Evolutionary conservation across 768 basidiomycete genomes (phyloP), one percentile per base, ranked within the genome.

Genomic region (Collybia mongolica): DNA sequence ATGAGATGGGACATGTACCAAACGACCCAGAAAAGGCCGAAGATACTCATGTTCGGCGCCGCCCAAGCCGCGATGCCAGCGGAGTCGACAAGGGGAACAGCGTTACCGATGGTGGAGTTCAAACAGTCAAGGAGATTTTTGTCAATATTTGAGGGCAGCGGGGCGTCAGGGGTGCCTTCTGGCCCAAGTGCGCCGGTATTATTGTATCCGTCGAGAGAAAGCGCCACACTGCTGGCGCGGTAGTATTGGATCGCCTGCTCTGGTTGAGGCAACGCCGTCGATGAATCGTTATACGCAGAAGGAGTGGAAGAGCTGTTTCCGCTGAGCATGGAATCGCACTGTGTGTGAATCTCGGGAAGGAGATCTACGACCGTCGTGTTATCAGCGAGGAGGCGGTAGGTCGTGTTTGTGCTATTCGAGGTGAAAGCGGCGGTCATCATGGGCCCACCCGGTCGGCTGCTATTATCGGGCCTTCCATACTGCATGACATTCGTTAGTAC

Each of bases 231-330:
- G 58, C 83, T 84, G 1, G 82, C 79, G 24, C 86, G 82, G 58
- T 83, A 88, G 62, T 88, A 88, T 51, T 87, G 80, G n/a, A 86
- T 56, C 0, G 74, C 76, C 57, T 84, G 77, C 55, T 82, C 79
- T 0, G 84, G 74, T 38, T 63, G 62, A n/a, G 75, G 72, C 24
- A 66, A 54, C 1, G 56, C 56, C 6, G 62, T 44, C 5, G 52
- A 55, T 0, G 68, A 60, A 40, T 71, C 66, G 14, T 68, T 61
- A 48, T 71, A 75, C 3, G 65, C 41, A 0, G 57, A 57, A 6
- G 68, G 49, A 0, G 60, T 20, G 24, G 65, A 57, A 6, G 63
- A 50, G 20, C 48, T 53, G 2, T 64, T 51, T 6, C 50, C 54
- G 44, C 64, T 56, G 44, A 69, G 50, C 11, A 56, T 54, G 12